Percentiles rank a stretch among this genome's conserved stretches.
phyloP scores from a whole-genome alignment of 495 filamentous ascomycete species.

The Entonaema liquescens region DNA sequence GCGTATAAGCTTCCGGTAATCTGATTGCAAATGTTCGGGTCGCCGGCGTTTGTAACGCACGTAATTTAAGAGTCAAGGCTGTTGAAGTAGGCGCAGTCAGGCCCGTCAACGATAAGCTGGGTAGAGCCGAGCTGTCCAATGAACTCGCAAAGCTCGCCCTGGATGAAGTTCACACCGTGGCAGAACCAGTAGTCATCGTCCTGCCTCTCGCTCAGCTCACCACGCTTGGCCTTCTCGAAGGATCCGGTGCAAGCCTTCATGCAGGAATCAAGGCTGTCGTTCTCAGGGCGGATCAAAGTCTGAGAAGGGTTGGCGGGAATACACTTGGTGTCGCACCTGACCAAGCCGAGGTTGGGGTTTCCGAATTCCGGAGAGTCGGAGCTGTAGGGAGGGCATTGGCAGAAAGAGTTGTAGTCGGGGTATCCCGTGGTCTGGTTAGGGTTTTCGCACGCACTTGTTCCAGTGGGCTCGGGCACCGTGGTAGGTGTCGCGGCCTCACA shows the following conservation, averaged over 20 bases:
- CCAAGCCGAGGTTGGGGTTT: slow-evolving; percentile 43
- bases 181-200: slow-evolving; percentile 42
- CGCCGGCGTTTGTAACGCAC: not conserved
- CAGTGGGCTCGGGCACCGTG: not conserved
- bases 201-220: slow-evolving; percentile 18
- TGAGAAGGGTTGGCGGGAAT: slow-evolving; percentile 27
- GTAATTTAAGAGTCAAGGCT: slow-evolving; percentile 18
- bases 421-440: slow-evolving; percentile 35
- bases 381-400: slow-evolving; percentile 35
- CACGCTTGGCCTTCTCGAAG: slow-evolving; percentile 40
- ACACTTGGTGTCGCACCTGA: slow-evolving; percentile 42
- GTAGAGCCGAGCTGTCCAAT: slow-evolving; percentile 37
- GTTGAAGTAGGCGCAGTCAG: slow-evolving; percentile 36
- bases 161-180: slow-evolving; percentile 45
- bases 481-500: slow-evolving; percentile 13
- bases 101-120: slow-evolving; percentile 25
- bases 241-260: slow-evolving; percentile 42
- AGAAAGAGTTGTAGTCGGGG: slow-evolving; percentile 42
- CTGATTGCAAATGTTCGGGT: not conserved
- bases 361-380: slow-evolving; percentile 33
- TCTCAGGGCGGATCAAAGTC: slow-evolving; percentile 25
- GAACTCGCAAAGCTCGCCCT: slow-evolving; percentile 45
- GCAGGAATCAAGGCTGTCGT: slow-evolving; percentile 29
- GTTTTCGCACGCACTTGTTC: slow-evolving; percentile 24
- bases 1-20: not conserved